These are phyloP conservation scores for Carex kokanica DNA, from an alignment of 176 grass and related monocot species.

Conservation along the genomic window DNA sequence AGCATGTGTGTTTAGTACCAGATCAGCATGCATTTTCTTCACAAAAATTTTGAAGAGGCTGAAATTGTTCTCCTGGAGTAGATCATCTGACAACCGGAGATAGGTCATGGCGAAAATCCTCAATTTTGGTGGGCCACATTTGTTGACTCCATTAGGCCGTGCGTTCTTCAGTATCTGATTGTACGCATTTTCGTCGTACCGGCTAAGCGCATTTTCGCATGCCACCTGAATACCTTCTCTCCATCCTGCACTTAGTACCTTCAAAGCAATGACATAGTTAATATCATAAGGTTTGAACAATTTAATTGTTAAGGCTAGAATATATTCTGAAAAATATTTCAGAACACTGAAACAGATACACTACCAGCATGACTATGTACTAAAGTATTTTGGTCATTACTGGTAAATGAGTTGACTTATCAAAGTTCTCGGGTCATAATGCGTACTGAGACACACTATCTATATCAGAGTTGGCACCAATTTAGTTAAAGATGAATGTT, in stretches of 20 bases:
- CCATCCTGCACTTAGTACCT: conserved; percentile 88
- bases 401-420: neutral
- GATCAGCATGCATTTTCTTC: conserved; percentile 88
- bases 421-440: neutral
- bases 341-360: neutral
- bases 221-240: conserved; percentile 65
- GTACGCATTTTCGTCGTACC: conserved; percentile 71
- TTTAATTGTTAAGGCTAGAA: neutral
- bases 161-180: conserved; percentile 79
- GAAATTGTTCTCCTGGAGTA: conserved; percentile 60
- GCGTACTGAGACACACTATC: neutral
- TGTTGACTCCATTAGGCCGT: conserved; percentile 62
- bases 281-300: neutral
- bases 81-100: conserved; percentile 56
- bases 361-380: neutral
- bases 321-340: neutral
- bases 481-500: neutral
- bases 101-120: conserved; percentile 77
- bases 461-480: neutral
- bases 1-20: conserved; percentile 32
- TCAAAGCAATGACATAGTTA: neutral
- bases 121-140: conserved; percentile 42
- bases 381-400: neutral
- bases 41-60: conserved; percentile 70
- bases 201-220: conserved; percentile 66